A percentile compares a stretch with the other conserved stretches of the same genome.
phyloP scores from a whole-genome alignment of 208 protist species.

The Trypanosoma cruzi region DNA sequence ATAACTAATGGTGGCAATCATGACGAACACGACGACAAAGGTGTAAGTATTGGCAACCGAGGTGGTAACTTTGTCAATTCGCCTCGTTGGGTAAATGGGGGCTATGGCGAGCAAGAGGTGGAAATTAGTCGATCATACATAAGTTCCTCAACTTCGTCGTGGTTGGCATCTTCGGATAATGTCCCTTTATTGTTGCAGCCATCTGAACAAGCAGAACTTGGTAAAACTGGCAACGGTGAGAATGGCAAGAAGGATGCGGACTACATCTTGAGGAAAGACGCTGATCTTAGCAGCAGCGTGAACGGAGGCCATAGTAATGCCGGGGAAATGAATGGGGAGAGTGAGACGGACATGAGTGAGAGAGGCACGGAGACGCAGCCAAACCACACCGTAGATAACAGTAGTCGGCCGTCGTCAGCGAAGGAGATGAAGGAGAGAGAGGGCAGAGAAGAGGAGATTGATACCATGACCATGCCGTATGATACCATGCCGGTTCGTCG shows the following conservation, averaged over 20 bases:
- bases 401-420: background rate
- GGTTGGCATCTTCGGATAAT: conserved; percentile 56
- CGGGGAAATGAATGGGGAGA: background rate
- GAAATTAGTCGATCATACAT: conserved; percentile 78
- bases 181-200: conserved; percentile 13
- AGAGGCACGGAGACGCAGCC: background rate
- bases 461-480: background rate
- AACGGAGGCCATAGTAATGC: background rate
- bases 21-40: background rate
- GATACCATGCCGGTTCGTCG: conserved; percentile 30
- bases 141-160: conserved; percentile 56
- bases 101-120: conserved; percentile 71
- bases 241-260: background rate
- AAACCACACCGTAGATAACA: background rate
- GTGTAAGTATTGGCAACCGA: background rate
- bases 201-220: background rate
- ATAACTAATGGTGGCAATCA: background rate
- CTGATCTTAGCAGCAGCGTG: background rate
- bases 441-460: background rate
- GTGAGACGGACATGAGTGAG: background rate
- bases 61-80: background rate
- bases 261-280: background rate
- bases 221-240: background rate
- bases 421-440: background rate
- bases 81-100: conserved; percentile 37